These are phyloP conservation scores for Fistulinella cinereoalba DNA, from an alignment of 1,284 basidiomycete genomes.

Conservation along the genomic window DNA sequence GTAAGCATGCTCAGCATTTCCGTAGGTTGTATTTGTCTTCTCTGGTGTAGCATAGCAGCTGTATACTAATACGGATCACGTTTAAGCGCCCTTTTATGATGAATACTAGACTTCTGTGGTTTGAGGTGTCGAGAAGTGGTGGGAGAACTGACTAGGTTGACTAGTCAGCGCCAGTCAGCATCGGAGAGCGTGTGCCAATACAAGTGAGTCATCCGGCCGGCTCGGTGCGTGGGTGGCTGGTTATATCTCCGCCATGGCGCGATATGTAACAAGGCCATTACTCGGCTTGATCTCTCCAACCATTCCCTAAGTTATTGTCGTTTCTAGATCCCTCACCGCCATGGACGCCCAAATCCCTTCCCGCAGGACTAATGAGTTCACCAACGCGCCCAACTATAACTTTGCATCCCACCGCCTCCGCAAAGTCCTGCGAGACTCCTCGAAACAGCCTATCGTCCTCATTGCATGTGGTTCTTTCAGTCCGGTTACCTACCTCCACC, in stretches of 20 bases:
- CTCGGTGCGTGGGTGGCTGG: constrained; percentile 19
- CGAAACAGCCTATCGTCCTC: constrained; percentile 71
- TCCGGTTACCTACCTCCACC: constrained; percentile 78
- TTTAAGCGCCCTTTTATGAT: constrained; percentile 1
- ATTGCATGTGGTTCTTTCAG: constrained; percentile 82
- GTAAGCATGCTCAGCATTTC: constrained; percentile 3
- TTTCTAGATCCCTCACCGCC: constrained; percentile 10
- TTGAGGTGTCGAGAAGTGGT: not conserved
- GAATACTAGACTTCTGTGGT: not conserved
- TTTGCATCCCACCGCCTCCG: constrained; percentile 66
- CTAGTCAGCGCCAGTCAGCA: not conserved
- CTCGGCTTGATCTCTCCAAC: too few species aligned
- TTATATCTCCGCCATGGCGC: constrained; percentile 8
- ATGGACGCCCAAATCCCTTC: constrained; percentile 27
- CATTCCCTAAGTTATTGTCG: too few species aligned
- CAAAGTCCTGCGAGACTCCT: constrained; percentile 55
- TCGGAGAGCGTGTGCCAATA: not conserved
- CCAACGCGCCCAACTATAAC: constrained; percentile 59
- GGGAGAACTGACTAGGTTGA: not conserved
- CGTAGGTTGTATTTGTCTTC: constrained; percentile 13
- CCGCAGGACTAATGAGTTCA: constrained; percentile 33
- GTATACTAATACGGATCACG: constrained; percentile 17
- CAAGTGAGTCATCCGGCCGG: constrained; percentile 13
- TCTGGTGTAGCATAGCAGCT: constrained; percentile 26
- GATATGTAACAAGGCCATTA: too few species aligned